These are phyloP conservation scores for Cladophialophora exuberans DNA, from an alignment of 2,329 filamentous ascomycete genomes.

Conservation along the genomic window DNA sequence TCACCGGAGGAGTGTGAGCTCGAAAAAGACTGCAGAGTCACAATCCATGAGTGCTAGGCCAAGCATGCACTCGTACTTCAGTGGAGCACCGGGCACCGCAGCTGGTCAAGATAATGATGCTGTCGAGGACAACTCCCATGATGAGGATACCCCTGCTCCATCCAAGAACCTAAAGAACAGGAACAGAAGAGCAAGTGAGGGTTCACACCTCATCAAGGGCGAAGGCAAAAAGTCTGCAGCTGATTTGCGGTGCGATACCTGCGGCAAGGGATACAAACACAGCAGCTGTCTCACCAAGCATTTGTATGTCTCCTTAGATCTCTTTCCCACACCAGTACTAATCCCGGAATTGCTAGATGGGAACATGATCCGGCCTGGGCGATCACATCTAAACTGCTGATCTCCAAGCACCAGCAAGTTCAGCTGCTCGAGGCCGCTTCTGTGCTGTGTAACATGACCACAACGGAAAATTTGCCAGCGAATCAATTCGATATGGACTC, in stretches of 20 bases:
- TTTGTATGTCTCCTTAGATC: conserved; percentile 73
- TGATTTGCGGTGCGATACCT: conserved; percentile 95
- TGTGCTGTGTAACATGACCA: conserved; percentile 93
- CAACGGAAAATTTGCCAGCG: conserved; percentile 64
- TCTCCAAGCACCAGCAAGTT: conserved; percentile 99
- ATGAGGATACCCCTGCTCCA: conserved; percentile 50
- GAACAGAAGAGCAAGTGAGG: conserved; percentile 76
- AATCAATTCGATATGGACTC: conserved; percentile 69
- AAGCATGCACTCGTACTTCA: conserved; percentile 47
- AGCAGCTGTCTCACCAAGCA: conserved; percentile 99
- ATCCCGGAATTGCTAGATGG: conserved; percentile 69
- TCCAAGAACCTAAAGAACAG: conserved; percentile 56
- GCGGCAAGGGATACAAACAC: conserved; percentile 99
- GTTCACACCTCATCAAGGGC: conserved; percentile 77
- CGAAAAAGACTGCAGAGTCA: conserved; percentile 53
- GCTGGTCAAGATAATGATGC: conserved; percentile 44
- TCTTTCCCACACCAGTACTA: conserved; percentile 36
- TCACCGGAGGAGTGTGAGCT: conserved; percentile 69
- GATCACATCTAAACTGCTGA: conserved; percentile 93
- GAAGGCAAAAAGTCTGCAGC: conserved; percentile 77
- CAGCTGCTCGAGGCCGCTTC: conserved; percentile 95
- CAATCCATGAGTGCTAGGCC: conserved; percentile 45
- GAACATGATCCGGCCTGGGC: conserved; percentile 99
- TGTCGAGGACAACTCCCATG: conserved; percentile 36
- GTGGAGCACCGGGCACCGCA: conserved; percentile 36